Percentiles rank a stretch among this genome's conserved stretches.
Conservation (phyloP, 2,329 filamentous ascomycete species). For the Monosporascus cannonballus region DNA sequence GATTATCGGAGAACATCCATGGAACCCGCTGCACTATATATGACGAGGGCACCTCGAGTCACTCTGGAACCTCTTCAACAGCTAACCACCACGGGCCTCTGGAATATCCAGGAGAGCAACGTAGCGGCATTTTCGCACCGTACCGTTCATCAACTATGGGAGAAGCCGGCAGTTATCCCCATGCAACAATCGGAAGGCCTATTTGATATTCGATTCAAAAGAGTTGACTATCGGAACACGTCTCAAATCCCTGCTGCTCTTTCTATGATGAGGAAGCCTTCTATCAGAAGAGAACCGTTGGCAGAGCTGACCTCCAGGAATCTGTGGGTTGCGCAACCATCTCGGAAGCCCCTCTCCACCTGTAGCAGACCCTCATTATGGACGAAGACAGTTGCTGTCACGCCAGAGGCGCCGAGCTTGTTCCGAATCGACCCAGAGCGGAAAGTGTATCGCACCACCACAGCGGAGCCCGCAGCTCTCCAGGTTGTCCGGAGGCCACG, state of each 20-base stretch:
- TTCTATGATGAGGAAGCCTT: constrained; percentile 8
- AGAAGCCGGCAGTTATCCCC: not conserved
- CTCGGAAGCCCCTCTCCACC: not conserved
- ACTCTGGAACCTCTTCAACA: constrained; percentile 7
- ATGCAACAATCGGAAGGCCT: constrained; percentile 6
- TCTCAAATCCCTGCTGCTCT: constrained; percentile 12
- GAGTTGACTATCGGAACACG: constrained; percentile 11
- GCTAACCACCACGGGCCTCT: constrained; percentile 17
- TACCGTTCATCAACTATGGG: constrained; percentile 21
- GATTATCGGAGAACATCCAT: constrained; percentile 23
- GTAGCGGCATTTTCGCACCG: constrained; percentile 3
- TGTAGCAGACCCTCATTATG: constrained; percentile 9
- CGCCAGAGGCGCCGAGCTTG: constrained; percentile 13
- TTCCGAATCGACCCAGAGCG: constrained; percentile 26
- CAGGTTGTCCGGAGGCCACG: constrained; percentile 29
- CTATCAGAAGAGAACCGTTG: constrained; percentile 5
- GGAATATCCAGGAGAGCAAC: constrained; percentile 4
- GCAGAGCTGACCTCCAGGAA: constrained; percentile 8
- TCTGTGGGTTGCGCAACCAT: constrained; percentile 12
- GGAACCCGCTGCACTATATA: constrained; percentile 26
- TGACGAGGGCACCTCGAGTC: constrained; percentile 21
- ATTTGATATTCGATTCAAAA: constrained; percentile 5
- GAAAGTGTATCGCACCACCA: constrained; percentile 25
- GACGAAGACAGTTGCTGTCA: constrained; percentile 4
- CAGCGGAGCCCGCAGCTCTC: constrained; percentile 27